These are phyloP conservation scores for Aurifilum marmelostoma DNA, from an alignment of 2,329 filamentous ascomycete genomes.

Conservation along the genomic window DNA sequence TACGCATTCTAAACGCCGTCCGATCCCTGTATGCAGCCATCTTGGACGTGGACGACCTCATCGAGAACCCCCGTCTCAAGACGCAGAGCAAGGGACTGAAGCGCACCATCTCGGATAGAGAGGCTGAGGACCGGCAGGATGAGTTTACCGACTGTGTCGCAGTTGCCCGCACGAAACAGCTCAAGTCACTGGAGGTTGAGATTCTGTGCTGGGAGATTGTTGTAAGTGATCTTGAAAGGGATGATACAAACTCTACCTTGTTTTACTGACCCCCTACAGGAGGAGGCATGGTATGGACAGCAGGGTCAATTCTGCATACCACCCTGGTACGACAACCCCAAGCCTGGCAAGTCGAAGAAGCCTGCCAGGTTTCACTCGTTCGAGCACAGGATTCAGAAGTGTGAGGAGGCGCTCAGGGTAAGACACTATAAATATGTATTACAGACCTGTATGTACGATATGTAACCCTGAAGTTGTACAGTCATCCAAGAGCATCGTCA, in stretches of 20 bases:
- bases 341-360: background rate
- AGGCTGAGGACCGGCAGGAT: conserved; percentile 13
- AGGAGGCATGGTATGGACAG: conserved; percentile 1
- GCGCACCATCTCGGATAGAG: background rate
- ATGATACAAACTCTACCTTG: too few species aligned
- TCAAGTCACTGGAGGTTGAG: background rate
- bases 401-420: conserved; percentile 3
- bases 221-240: background rate
- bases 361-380: background rate
- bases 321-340: background rate
- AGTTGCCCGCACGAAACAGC: background rate
- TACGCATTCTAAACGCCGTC: background rate
- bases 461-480: background rate
- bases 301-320: background rate
- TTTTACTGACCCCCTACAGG: background rate
- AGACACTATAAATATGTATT: background rate
- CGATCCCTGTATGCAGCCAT: background rate
- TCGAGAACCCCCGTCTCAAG: conserved; percentile 1
- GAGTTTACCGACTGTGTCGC: conserved; percentile 14
- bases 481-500: conserved; percentile 1
- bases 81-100: background rate
- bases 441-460: background rate
- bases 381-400: background rate
- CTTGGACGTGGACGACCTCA: background rate
- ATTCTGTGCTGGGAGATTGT: background rate